phyloP scores from a whole-genome alignment of 73 alveolate species.

The Tetrahymena thermophila region DNA sequence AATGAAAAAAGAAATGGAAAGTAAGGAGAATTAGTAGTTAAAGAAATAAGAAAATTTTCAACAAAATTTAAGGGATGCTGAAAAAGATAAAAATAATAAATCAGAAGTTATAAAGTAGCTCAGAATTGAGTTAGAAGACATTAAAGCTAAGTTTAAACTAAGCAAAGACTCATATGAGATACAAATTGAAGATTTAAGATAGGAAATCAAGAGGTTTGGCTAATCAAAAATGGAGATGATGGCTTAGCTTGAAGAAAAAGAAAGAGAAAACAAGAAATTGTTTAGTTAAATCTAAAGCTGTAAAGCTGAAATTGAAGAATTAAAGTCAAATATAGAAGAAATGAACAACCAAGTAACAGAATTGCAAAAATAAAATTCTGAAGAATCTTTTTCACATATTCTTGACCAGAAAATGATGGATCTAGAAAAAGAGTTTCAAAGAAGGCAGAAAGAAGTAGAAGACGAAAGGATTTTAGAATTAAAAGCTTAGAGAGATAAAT shows the following conservation, averaged over 20 bases:
- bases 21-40: not conserved
- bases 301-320: not conserved
- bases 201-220: not conserved
- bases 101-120: not conserved
- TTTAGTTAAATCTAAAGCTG: not conserved
- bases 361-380: not conserved
- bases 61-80: not conserved
- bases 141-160: not conserved
- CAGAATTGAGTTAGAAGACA: not conserved
- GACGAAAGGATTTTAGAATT: not conserved
- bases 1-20: not conserved
- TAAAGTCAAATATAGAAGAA: not conserved
- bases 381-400: not conserved
- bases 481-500: not conserved
- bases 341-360: not conserved
- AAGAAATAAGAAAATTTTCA: not conserved
- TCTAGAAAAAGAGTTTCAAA: not conserved
- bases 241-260: not conserved
- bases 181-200: not conserved
- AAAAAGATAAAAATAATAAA: not conserved
- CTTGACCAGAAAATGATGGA: not conserved
- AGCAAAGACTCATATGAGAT: not conserved
- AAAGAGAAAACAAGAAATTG: not conserved
- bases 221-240: not conserved
- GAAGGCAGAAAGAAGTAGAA: not conserved